Evolutionary conservation across 2,329 filamentous ascomycete species (phyloP), one percentile per base, ranked within the genome.

Genomic region (Botryotinia calthae): DNA sequence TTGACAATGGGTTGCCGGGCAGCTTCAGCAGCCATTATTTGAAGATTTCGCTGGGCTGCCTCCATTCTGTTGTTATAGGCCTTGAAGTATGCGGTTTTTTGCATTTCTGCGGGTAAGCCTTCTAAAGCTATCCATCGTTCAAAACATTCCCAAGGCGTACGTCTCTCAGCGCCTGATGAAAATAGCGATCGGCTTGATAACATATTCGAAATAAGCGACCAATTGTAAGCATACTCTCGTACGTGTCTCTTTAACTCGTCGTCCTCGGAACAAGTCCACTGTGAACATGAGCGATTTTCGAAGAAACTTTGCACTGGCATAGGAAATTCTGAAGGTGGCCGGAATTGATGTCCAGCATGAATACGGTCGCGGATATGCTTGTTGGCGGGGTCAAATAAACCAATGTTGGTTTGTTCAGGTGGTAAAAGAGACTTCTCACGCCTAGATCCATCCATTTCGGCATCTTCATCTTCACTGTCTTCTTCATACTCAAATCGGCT

Each of bases 71-170:
- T 83, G 76, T 88, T 89, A 79, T 90, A 91, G 1, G 87, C 83
- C 79, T 94, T 93, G 86, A 98, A 99, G 81, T 98, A 99, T 62
- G 95, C 92, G 0, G 94, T 97, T 83, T 97, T 97, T 28, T 92
- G 91, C 91, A 98, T 97, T 76, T 99, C 96, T 18, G 91, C 89
- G 7, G 96, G 95, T 54, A 98, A 85, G 1, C 95, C 94, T 83
- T 98, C 96, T 20, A 98, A 85, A 77, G 93, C 91, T 71, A 98
- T 92, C 95, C 95, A 99, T 61, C 96, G 89, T 82, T 99, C 96
- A 78, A 99, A 99, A 81, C 96, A 99, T 83, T 99, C 96, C 96
- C 96, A 99, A 0, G 95, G 94, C 4, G 95, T 98, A 65, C 96
- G 89, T 75, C 96, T 88, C 81, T 98, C 95, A 18, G 94, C 90